A percentile compares a stretch with the other conserved stretches of the same genome.
Conservation (phyloP, 2,329 filamentous ascomycete species). For the Thelonectria olida region DNA sequence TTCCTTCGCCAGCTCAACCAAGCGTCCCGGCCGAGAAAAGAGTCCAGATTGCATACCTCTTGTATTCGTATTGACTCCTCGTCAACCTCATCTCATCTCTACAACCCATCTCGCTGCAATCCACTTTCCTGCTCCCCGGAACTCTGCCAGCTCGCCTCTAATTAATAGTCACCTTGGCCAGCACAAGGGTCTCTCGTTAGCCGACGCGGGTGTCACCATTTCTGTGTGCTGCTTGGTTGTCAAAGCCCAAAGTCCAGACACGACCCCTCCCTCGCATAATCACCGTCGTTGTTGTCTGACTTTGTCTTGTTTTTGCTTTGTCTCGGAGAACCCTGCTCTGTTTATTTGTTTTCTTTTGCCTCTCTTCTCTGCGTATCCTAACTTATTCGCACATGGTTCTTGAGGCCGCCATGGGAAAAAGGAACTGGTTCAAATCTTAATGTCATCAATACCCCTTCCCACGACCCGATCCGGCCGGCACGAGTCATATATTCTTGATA, state of each 20-base stretch:
- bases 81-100: conserved; percentile 11
- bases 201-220: conserved; percentile 14
- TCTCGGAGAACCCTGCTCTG: conserved; percentile 6
- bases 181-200: conserved; percentile 20
- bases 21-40: background rate
- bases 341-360: background rate
- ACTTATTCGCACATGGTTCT: too few species aligned
- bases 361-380: background rate
- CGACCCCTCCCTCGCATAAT: conserved; percentile 9
- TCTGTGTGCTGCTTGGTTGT: conserved; percentile 11
- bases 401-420: conserved; percentile 3
- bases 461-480: conserved; percentile 6
- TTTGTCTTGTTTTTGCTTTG: conserved; percentile 18
- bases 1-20: background rate
- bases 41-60: background rate
- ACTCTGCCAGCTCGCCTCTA: background rate
- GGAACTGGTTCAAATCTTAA: background rate
- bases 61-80: background rate
- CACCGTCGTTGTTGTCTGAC: background rate
- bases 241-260: background rate
- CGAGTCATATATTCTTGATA: background rate
- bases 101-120: background rate
- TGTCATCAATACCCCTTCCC: background rate
- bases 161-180: conserved; percentile 7
- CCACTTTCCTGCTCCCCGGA: conserved; percentile 15